Base-by-base conservation (phyloP, 2,329 filamentous ascomycete species). In the Penicillium palitans region DNA sequence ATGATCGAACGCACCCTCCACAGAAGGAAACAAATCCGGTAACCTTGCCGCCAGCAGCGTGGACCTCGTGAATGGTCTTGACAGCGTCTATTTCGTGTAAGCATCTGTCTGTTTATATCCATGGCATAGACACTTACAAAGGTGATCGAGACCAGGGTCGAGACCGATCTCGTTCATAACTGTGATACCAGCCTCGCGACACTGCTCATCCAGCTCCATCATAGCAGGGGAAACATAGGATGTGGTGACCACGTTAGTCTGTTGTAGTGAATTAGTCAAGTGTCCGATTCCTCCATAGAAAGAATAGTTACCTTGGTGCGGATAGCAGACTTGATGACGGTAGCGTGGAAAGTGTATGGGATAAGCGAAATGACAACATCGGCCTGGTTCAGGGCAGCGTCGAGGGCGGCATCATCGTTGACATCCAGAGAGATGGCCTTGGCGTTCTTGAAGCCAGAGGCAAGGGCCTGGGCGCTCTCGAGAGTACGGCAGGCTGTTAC, bases 111-210 rank as follows among this genome's bases (percentile, higher is more conserved):
- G 8, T 37, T 27, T 13, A 19, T 24, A 47, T 24, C 6, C 41
- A 27, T n/a, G 15, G 37, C 15, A 25, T 33, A 41, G 10, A 40
- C n/a, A 52, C 61, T 60, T 60, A 63, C 61, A 65, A 8, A 64
- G 62, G 58, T 64, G 62, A 35, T 64, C 62, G 21, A 64, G 56
- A 59, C 62, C 62, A 21, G 61, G 64, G 55, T 66, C 62, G 24
- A 59, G 72, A 62, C 91, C 91, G 72, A 96, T 96, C 84, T 98
- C 93, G 79, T 98, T 97, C 90, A 97, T 93, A 73, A 97, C 93
- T 12, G 91, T 96, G 74, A 97, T 97, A 61, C 92, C 93, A 19
- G 93, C 93, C 63, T 89, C 90, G 83, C 96, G 96, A 75, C 84
- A 87, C 68, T 89, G 81, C 69, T 87, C 81, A 70, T 97, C 89